phyloP scores from a whole-genome alignment of 768 basidiomycete species.

The Boletus pseudo-olivaceus region DNA sequence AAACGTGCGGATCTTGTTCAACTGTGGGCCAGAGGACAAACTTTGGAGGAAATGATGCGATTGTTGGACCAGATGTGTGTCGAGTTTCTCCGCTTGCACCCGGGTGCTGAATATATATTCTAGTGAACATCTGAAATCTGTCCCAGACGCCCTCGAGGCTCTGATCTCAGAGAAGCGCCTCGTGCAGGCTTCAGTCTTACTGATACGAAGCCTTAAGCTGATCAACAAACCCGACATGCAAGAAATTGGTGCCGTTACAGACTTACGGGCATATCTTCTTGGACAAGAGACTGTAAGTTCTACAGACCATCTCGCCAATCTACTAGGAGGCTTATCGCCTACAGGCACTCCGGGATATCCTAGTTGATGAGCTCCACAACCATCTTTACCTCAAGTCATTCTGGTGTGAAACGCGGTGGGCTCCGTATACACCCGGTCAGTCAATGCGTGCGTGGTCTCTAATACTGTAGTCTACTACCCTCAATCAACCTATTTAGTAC shows the following conservation, averaged over 20 bases:
- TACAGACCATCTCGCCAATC: not conserved
- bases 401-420: conserved; percentile 94
- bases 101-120: conserved; percentile 16
- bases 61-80: conserved; percentile 92
- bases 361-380: conserved; percentile 92
- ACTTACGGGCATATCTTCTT: conserved; percentile 78
- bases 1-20: conserved; percentile 89
- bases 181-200: conserved; percentile 80
- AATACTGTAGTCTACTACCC: not conserved
- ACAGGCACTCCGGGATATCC: conserved; percentile 86
- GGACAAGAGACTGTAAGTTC: conserved; percentile 80
- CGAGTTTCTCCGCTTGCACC: conserved; percentile 1
- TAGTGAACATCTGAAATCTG: conserved; percentile 85
- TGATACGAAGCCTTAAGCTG: conserved; percentile 83
- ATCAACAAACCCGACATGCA: conserved; percentile 91
- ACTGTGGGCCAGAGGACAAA: conserved; percentile 84
- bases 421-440: conserved; percentile 77
- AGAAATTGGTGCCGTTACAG: conserved; percentile 92
- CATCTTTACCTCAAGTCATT: conserved; percentile 97
- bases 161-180: conserved; percentile 95
- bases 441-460: conserved; percentile 52
- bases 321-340: conserved; percentile 7
- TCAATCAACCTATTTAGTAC: conserved; percentile 42
- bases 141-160: conserved; percentile 89
- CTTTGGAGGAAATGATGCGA: conserved; percentile 92